These are phyloP conservation scores for Fusarium sp. DNA, from an alignment of 2,329 filamentous ascomycete species.

Conservation along the genomic window DNA sequence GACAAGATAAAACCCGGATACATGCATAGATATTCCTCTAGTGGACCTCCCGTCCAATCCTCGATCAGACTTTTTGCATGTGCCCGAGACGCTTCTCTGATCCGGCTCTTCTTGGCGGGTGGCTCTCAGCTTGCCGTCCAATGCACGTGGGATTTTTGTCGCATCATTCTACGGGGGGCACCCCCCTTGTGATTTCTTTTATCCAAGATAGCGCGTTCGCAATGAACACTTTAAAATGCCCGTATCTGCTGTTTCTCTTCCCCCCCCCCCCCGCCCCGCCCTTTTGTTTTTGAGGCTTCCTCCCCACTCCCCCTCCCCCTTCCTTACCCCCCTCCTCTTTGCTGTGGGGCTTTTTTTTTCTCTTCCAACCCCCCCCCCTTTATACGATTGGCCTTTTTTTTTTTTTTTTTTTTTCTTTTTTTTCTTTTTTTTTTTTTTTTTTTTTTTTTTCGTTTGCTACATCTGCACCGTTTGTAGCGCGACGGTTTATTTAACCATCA, in stretches of 20 bases:
- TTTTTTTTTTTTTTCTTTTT: too few relatives aligned
- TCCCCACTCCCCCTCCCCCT: not conserved
- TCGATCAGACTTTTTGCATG: conserved; percentile 18
- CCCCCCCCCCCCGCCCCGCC: not conserved
- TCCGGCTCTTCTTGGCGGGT: conserved; percentile 2
- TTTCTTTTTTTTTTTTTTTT: not conserved
- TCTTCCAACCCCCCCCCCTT: too few relatives aligned
- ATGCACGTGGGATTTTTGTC: conserved; percentile 27
- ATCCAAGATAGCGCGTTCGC: not conserved
- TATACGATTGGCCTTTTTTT: too few relatives aligned
- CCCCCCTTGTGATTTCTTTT: conserved; percentile 8
- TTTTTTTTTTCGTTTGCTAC: not conserved
- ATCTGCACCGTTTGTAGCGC: not conserved
- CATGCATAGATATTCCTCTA: not conserved
- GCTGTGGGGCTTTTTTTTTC: too few relatives aligned
- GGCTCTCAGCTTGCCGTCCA: conserved; percentile 9
- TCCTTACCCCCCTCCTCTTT: too few relatives aligned
- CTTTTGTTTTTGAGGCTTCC: not conserved
- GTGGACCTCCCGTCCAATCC: conserved; percentile 22
- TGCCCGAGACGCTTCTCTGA: not conserved
- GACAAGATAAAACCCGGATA: not conserved
- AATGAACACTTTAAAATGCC: not conserved
- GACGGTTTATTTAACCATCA: not conserved
- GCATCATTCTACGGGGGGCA: conserved; percentile 7
- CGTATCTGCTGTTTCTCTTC: not conserved